Conservation (phyloP, 108 stramenopile genomes). For the Hondaea fermentalgiana region DNA sequence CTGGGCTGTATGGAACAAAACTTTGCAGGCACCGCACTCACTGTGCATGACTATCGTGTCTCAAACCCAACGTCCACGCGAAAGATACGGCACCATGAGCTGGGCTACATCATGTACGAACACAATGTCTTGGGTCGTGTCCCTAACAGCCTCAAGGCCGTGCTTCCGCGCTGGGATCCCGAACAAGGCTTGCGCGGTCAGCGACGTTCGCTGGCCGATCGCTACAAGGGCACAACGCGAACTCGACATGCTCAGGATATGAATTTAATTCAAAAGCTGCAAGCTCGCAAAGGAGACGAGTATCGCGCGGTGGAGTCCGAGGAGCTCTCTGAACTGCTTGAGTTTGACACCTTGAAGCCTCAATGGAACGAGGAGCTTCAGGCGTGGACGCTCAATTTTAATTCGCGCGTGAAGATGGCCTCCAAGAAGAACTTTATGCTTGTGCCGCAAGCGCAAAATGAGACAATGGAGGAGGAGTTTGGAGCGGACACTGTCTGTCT, state of each 20-base stretch:
- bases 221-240: background rate
- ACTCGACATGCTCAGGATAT: constrained; percentile 26
- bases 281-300: constrained; percentile 21
- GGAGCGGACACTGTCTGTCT: constrained; percentile 38
- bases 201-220: constrained; percentile 13
- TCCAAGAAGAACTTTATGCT: constrained; percentile 48
- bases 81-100: background rate
- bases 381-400: constrained; percentile 48
- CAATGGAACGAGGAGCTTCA: constrained; percentile 31
- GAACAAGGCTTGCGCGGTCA: constrained; percentile 11
- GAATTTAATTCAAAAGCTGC: constrained; percentile 25
- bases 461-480: constrained; percentile 29
- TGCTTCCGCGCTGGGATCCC: constrained; percentile 24
- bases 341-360: constrained; percentile 29
- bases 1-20: constrained; percentile 33
- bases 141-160: constrained; percentile 32
- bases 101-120: constrained; percentile 22
- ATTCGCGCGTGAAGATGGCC: constrained; percentile 41
- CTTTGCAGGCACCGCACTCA: constrained; percentile 29
- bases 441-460: constrained; percentile 32
- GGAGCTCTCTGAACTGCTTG: constrained; percentile 28
- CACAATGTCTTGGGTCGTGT: constrained; percentile 32
- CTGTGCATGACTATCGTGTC: constrained; percentile 24
- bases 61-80: background rate
- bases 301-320: constrained; percentile 25